phyloP scores from a whole-genome alignment of 2,329 filamentous ascomycete genomes.

The Monilinia aucupariae region DNA sequence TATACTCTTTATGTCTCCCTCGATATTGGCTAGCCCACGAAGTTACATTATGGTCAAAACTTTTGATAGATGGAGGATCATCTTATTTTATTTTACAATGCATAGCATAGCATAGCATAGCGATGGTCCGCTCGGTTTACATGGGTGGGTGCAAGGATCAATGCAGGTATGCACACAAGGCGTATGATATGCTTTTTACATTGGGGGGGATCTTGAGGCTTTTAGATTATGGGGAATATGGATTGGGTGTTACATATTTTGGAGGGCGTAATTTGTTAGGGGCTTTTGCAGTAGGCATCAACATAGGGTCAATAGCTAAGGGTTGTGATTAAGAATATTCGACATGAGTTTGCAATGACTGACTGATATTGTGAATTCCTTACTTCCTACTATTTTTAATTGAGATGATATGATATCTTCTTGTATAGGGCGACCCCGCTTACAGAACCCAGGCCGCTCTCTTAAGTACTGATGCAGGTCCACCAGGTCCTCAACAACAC shows the following conservation, averaged over 20 bases:
- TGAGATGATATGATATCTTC: not conserved
- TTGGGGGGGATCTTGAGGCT: constrained; percentile 7
- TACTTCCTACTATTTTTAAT: not conserved
- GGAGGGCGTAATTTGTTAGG: not conserved
- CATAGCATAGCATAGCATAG: constrained; percentile 30
- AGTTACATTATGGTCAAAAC: constrained; percentile 3
- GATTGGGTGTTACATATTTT: not conserved
- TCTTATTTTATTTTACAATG: constrained; percentile 22
- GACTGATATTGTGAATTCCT: not conserved
- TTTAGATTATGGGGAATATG: constrained; percentile 18
- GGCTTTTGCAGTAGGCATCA: constrained; percentile 7
- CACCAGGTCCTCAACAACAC: not conserved
- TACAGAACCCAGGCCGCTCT: too few species aligned
- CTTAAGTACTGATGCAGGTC: not conserved
- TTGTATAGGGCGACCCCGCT: not conserved
- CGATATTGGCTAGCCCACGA: not conserved
- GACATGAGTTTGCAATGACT: not conserved
- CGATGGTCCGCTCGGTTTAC: constrained; percentile 20
- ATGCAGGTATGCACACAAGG: constrained; percentile 20
- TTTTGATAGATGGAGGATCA: constrained; percentile 8
- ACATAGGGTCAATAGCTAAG: constrained; percentile 4
- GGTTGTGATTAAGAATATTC: not conserved
- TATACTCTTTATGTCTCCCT: not conserved
- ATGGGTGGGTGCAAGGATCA: constrained; percentile 25
- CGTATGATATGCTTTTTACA: constrained; percentile 17